Evolutionary conservation across 441 rosid species (phyloP).

Genomic region (Isatis lusitanica): DNA sequence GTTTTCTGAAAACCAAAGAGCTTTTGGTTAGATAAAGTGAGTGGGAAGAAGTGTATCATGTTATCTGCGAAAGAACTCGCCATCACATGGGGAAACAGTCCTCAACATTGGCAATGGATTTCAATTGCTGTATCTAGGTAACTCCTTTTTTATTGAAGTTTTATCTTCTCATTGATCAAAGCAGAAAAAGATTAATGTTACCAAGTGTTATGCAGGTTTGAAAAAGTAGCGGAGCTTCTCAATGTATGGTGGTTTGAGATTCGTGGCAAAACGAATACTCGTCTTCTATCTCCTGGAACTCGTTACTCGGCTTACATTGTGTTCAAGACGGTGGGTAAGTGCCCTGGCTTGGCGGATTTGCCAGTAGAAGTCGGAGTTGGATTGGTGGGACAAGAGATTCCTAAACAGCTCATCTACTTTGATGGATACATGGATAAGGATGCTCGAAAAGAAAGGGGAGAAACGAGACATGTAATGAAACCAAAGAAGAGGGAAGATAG

Average conservation of each 20-base stretch:
- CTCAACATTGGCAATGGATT: slow-evolving; percentile 28
- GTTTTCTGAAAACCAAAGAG: slow-evolving; percentile 18
- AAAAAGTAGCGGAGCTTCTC: too few species aligned
- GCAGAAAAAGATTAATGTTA: too few species aligned
- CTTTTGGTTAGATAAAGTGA: slow-evolving; percentile 33
- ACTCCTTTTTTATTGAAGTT: too few species aligned
- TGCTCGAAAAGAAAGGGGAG: background rate
- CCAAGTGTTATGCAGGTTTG: too few species aligned
- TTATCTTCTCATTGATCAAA: too few species aligned
- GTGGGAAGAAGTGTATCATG: slow-evolving; percentile 39
- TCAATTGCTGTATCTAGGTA: slow-evolving; percentile 32
- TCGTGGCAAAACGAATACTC: too few species aligned
- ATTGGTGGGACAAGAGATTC: background rate
- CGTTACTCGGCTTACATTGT: slow-evolving; percentile 41
- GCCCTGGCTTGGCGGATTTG: slow-evolving; percentile 2
- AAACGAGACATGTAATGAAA: background rate
- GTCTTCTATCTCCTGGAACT: slow-evolving; percentile 25
- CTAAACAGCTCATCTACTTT: background rate
- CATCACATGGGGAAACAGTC: slow-evolving; percentile 11
- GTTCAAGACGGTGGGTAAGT: background rate
- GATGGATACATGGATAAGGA: background rate
- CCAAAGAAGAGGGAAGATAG: slow-evolving; percentile 25
- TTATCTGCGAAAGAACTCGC: slow-evolving; percentile 36
- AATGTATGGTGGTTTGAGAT: too few species aligned
- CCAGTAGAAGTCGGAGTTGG: background rate